Conservation (phyloP, 2,329 filamentous ascomycete genomes). For the Microdochium trichocladiopsis region DNA sequence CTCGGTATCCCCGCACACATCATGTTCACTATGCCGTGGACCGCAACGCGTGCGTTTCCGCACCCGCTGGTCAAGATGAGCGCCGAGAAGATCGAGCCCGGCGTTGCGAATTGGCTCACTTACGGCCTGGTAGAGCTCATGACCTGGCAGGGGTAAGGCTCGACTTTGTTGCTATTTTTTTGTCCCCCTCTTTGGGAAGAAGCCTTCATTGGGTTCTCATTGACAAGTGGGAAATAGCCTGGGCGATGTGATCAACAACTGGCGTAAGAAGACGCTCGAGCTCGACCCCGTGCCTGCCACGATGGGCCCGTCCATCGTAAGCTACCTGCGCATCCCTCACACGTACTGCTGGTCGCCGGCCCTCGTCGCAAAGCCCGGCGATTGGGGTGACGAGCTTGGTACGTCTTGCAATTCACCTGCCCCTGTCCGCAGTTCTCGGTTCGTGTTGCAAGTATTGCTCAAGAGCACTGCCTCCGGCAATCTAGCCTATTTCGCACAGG, state of each 20-base stretch:
- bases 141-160: conserved; percentile 38
- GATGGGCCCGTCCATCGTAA: conserved; percentile 54
- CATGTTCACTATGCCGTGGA: conserved; percentile 61
- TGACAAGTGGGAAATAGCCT: conserved; percentile 17
- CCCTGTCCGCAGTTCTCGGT: too few species aligned
- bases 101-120: conserved; percentile 32
- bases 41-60: conserved; percentile 31
- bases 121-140: conserved; percentile 39
- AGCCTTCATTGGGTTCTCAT: background rate
- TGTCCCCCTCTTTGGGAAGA: background rate
- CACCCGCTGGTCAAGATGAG: conserved; percentile 41
- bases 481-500: too few species aligned
- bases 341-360: conserved; percentile 61
- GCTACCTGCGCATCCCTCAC: conserved; percentile 49
- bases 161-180: background rate
- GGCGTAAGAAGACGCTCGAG: conserved; percentile 44
- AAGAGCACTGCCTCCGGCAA: too few species aligned
- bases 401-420: conserved; percentile 11
- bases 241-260: conserved; percentile 59
- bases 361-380: conserved; percentile 49
- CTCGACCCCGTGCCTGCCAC: conserved; percentile 53
- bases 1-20: conserved; percentile 51
- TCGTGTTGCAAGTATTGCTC: too few species aligned
- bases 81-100: conserved; percentile 12
- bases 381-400: conserved; percentile 44